phyloP scores from a whole-genome alignment of 345 rosid species.

The Turritis glabra region DNA sequence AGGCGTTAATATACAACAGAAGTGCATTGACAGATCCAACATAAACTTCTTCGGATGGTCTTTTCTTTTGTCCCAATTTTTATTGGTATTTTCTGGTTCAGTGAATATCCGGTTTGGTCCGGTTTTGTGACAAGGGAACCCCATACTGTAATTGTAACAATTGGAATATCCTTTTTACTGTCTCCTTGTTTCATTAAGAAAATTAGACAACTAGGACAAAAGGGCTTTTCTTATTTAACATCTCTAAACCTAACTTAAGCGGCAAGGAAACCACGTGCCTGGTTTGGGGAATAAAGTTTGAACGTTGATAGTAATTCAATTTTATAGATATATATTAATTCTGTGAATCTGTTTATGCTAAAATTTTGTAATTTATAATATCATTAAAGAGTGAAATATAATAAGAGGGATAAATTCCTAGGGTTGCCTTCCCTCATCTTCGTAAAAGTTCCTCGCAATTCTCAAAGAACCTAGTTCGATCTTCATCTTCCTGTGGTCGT shows the following conservation, averaged over 20 bases:
- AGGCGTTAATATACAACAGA: constrained; percentile 7
- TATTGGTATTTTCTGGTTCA: constrained; percentile 13
- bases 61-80: constrained; percentile 17
- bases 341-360: too few species aligned
- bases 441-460: neutral
- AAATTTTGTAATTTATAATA: too few species aligned
- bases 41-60: constrained; percentile 15
- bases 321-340: too few species aligned
- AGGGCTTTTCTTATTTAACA: neutral
- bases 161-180: neutral
- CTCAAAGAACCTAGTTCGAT: neutral
- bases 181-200: neutral
- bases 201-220: neutral
- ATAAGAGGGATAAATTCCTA: too few species aligned
- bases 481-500: neutral
- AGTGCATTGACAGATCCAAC: constrained; percentile 15
- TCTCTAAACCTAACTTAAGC: constrained; percentile 11
- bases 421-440: neutral
- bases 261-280: neutral
- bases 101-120: constrained; percentile 13
- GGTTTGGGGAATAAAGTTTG: too few species aligned
- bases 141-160: neutral
- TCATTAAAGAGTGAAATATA: too few species aligned
- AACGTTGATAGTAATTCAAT: too few species aligned
- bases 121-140: constrained; percentile 19